Conservation (phyloP, 2,329 filamentous ascomycete species). For the Zarea fungicola region DNA sequence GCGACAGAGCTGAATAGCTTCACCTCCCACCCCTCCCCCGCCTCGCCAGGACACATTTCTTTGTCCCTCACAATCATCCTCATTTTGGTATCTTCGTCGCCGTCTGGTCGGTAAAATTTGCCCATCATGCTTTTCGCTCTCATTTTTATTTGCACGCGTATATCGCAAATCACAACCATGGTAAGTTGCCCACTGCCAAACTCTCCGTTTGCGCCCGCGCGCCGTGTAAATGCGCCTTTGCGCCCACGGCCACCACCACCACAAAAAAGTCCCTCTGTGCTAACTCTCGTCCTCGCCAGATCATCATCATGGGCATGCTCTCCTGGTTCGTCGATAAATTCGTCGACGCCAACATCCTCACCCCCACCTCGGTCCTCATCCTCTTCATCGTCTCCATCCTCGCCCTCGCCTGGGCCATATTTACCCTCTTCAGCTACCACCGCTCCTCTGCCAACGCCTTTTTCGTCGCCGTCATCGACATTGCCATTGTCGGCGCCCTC, state of each 20-base stretch:
- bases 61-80: neutral
- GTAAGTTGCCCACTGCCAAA: constrained; percentile 21
- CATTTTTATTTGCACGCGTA: constrained; percentile 58
- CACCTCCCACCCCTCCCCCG: constrained; percentile 1
- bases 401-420: constrained; percentile 57
- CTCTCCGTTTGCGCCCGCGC: neutral
- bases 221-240: neutral
- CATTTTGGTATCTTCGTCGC: neutral
- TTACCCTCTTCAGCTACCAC: constrained; percentile 63
- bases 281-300: constrained; percentile 34
- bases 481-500: constrained; percentile 57
- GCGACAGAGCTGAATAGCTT: constrained; percentile 5
- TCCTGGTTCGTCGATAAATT: constrained; percentile 61
- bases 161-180: constrained; percentile 57
- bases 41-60: neutral
- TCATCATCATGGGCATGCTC: constrained; percentile 61
- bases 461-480: constrained; percentile 56
- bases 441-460: constrained; percentile 54
- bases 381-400: constrained; percentile 64
- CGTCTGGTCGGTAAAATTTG: constrained; percentile 6
- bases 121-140: constrained; percentile 57
- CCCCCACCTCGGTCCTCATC: constrained; percentile 58
- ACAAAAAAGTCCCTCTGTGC: constrained; percentile 5
- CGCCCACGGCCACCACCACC: neutral
- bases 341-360: constrained; percentile 50